A percentile compares a stretch with the other conserved stretches of the same genome.
These are phyloP conservation scores for Xeromyces bisporus DNA, from an alignment of 495 filamentous ascomycete genomes.

Conservation along the genomic window DNA sequence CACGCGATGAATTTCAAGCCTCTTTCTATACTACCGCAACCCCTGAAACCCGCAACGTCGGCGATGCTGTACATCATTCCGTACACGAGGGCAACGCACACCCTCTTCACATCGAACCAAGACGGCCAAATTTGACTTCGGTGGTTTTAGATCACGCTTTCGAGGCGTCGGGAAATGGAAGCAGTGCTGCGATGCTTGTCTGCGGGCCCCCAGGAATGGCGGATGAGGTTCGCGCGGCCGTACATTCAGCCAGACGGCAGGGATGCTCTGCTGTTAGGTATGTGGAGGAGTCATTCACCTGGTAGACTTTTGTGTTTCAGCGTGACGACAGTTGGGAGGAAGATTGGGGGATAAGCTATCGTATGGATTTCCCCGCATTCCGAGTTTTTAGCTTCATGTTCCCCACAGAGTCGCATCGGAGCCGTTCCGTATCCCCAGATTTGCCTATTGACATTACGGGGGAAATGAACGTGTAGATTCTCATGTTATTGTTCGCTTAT, in stretches of 20 bases:
- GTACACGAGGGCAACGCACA: background rate
- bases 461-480: too few species aligned
- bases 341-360: too few species aligned
- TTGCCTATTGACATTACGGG: too few species aligned
- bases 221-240: slow-evolving; percentile 29
- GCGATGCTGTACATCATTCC: background rate
- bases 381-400: too few species aligned
- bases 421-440: too few species aligned
- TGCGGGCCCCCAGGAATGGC: slow-evolving; percentile 35
- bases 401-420: too few species aligned
- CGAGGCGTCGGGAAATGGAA: slow-evolving; percentile 10
- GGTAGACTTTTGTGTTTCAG: too few species aligned
- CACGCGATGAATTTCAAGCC: slow-evolving; percentile 18
- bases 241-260: slow-evolving; percentile 17
- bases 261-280: slow-evolving; percentile 19
- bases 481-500: too few species aligned
- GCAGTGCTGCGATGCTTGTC: slow-evolving; percentile 24
- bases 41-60: background rate
- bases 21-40: slow-evolving; percentile 18
- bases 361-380: too few species aligned
- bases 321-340: too few species aligned
- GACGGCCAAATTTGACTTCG: slow-evolving; percentile 17
- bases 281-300: slow-evolving; percentile 30
- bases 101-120: slow-evolving; percentile 10
- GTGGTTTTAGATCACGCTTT: slow-evolving; percentile 17